A percentile compares a stretch with the other conserved stretches of the same genome.
Evolutionary conservation across 2,329 filamentous ascomycete species (phyloP).

Genomic region (Harringtonia aguacate): DNA sequence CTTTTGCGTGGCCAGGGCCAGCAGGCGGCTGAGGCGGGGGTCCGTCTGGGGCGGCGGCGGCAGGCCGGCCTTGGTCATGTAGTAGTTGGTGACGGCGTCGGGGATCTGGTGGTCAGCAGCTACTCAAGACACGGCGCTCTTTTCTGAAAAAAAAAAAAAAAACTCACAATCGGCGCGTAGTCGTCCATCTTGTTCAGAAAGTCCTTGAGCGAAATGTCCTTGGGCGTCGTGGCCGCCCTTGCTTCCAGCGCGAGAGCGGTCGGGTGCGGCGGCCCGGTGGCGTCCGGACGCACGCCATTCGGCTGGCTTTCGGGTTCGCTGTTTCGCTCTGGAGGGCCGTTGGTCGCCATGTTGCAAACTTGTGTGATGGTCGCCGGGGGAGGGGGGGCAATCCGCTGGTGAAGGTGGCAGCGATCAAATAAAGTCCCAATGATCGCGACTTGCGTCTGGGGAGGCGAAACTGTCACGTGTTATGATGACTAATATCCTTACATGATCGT

Average conservation of each 20-base stretch:
- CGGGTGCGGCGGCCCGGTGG: neutral
- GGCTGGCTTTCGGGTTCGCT: conserved; percentile 4
- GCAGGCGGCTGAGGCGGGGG: conserved; percentile 78
- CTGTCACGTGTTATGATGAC: no score
- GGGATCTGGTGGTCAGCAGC: conserved; percentile 58
- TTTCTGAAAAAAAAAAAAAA: neutral
- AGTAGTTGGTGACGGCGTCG: conserved; percentile 95
- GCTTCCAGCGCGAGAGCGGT: neutral
- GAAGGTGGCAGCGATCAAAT: no score
- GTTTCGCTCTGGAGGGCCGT: conserved; percentile 1
- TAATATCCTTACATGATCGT: no score
- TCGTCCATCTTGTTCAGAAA: conserved; percentile 97
- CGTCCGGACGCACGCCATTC: conserved; percentile 5
- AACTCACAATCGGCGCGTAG: conserved; percentile 78
- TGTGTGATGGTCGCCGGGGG: neutral
- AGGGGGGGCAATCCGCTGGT: no score
- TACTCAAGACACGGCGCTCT: neutral
- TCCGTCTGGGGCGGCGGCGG: conserved; percentile 88
- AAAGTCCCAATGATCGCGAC: no score
- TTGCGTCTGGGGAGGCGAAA: no score
- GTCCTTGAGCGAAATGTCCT: conserved; percentile 85
- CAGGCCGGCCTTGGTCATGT: conserved; percentile 90
- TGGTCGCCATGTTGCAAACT: conserved; percentile 9
- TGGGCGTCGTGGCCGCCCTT: conserved; percentile 46
- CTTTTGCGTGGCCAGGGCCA: conserved; percentile 96